Percentiles rank a stretch among this genome's conserved stretches.
These are phyloP conservation scores for Jasminum sambac DNA, from an alignment of 257 asterid genomes.

Conservation along the genomic window DNA sequence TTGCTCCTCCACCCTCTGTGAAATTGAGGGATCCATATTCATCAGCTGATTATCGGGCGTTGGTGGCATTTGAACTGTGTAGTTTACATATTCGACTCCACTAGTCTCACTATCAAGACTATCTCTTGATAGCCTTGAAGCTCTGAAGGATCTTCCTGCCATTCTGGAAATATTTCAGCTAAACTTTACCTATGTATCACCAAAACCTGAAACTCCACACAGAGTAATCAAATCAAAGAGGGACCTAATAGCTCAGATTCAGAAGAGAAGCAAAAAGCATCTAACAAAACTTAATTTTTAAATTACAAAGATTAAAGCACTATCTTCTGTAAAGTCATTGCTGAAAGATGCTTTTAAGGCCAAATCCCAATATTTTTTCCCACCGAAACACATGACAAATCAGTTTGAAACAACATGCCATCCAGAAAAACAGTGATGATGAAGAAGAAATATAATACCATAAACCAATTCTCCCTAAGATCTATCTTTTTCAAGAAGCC, in stretches of 20 bases:
- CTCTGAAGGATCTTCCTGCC: constrained; percentile 38
- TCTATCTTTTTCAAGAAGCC: constrained; percentile 22
- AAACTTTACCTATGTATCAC: constrained; percentile 15
- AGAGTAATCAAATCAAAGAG: neutral
- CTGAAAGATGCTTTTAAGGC: constrained; percentile 22
- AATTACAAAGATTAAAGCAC: neutral
- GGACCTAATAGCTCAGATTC: constrained; percentile 15
- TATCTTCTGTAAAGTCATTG: neutral
- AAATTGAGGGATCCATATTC: constrained; percentile 46
- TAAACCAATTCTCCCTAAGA: constrained; percentile 27
- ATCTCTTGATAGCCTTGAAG: constrained; percentile 35
- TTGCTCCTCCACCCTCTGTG: constrained; percentile 54
- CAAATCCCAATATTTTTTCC: constrained; percentile 12
- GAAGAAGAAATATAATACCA: neutral
- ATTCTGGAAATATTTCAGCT: constrained; percentile 22
- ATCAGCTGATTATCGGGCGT: constrained; percentile 56
- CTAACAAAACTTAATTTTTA: neutral
- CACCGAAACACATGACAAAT: neutral
- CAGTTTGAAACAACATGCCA: constrained; percentile 10
- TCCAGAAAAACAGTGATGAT: constrained; percentile 18
- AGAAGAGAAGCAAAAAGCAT: neutral
- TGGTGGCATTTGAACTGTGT: constrained; percentile 47
- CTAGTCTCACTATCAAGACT: constrained; percentile 46
- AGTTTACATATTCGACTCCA: constrained; percentile 36
- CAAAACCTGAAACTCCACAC: constrained; percentile 23